Base-by-base conservation (phyloP, 2,329 filamentous ascomycete species). In the Alternaria sp. region DNA sequence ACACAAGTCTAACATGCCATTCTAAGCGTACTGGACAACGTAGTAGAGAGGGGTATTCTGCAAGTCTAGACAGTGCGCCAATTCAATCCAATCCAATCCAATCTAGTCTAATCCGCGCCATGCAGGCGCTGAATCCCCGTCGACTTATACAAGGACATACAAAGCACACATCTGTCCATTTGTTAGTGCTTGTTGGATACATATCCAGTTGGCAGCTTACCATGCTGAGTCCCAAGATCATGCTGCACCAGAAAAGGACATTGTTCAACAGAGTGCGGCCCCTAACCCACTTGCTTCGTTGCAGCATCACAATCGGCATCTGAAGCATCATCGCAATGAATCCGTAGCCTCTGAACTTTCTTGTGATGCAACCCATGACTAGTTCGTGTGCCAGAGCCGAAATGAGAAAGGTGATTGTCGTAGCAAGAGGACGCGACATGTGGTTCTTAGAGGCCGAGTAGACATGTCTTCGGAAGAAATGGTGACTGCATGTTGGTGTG, bases 281-380 rank as follows among this genome's bases (percentile, higher is more conserved):
- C 56, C 89, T 86, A 38, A 98, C 88, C 83, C 88, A 92, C 62
- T 84, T 87, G 5, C 91, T 93, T 64, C 92, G 87, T 82, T 98
- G 95, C 30, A 98, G 82, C 78, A 94, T 88, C n/a, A 98, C 92
- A 68, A 98, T 95, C 0, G 95, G 95, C 69, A 98, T 86, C 83
- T 99, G 95, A 64, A 96, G 82, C 95, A 99, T 98, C 89, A 97
- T 95, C 64, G 92, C 91, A 20, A 96, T 74, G 76, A 97, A 97
- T 10, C 94, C 95, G 75, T 98, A 99, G 12, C 95, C 95, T 38
- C 95, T 85, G 46, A 98, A 84, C 82, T 99, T 98, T 84, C 97
- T 94, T 27, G 94, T 97, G 77, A 99, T 98, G 78, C 94, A 98
- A 8, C 92, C 93, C 92, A 99, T 97, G 72, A 99, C 92, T 59